A percentile compares a stretch with the other conserved stretches of the same genome.
Conservation (phyloP, 768 basidiomycete species). For the Trametes villosa region DNA sequence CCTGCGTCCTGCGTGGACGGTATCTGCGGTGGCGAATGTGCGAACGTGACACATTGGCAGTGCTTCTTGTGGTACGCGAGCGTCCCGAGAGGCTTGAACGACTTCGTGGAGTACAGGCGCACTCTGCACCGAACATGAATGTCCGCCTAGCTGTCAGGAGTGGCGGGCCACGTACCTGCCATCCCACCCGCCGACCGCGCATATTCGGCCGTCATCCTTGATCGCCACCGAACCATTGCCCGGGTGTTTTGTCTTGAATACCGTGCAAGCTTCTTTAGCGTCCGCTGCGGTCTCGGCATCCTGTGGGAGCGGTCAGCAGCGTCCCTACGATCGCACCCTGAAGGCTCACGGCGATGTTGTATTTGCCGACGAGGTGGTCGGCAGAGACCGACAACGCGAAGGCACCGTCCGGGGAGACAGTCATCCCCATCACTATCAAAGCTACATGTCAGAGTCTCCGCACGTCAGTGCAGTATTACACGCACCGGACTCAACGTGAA, state of each 20-base stretch:
- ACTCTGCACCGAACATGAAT: slow-evolving; percentile 50
- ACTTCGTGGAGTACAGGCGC: slow-evolving; percentile 80
- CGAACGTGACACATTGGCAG: slow-evolving; percentile 79
- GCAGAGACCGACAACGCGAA: slow-evolving; percentile 84
- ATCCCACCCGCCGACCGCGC: slow-evolving; percentile 94
- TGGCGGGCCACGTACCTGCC: slow-evolving; percentile 65
- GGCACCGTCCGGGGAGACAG: slow-evolving; percentile 58
- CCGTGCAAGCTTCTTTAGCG: slow-evolving; percentile 32
- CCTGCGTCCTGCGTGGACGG: background rate
- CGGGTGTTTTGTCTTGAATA: slow-evolving; percentile 70
- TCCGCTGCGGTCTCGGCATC: slow-evolving; percentile 23
- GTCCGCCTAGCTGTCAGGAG: background rate
- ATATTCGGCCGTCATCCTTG: slow-evolving; percentile 73
- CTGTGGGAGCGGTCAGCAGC: background rate
- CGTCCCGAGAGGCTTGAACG: slow-evolving; percentile 82
- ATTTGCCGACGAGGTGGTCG: slow-evolving; percentile 76
- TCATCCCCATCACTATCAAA: slow-evolving; percentile 83
- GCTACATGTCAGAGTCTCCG: background rate
- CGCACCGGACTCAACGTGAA: slow-evolving; percentile 77
- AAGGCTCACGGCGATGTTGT: slow-evolving; percentile 53
- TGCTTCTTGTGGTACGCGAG: slow-evolving; percentile 80
- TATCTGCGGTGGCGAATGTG: slow-evolving; percentile 26
- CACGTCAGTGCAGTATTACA: background rate
- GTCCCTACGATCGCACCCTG: background rate
- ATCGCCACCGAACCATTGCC: slow-evolving; percentile 83